phyloP scores from a whole-genome alignment of 805 yeast species.

The Pichia kluyveri region DNA sequence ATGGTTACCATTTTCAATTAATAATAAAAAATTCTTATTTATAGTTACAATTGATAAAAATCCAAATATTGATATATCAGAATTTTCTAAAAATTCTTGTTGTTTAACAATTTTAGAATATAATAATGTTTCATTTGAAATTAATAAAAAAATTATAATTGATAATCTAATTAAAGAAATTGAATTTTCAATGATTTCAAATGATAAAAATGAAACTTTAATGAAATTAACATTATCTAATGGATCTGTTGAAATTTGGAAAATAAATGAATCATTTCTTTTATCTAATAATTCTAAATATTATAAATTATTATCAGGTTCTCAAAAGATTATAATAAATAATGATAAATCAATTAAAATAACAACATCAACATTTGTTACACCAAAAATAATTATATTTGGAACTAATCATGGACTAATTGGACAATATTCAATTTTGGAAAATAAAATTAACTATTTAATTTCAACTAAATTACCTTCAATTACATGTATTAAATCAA shows the following conservation, averaged over 20 bases:
- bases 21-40: conserved; percentile 18
- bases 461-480: conserved; percentile 16
- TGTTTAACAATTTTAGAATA: conserved; percentile 18
- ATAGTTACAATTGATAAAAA: conserved; percentile 16
- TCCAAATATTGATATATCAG: conserved; percentile 8
- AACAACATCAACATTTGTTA: conserved; percentile 22
- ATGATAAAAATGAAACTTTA: conserved; percentile 8
- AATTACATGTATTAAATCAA: conserved; percentile 12
- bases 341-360: conserved; percentile 6
- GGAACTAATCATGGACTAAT: conserved; percentile 23
- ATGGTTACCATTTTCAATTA: conserved; percentile 18
- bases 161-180: conserved; percentile 19
- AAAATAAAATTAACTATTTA: conserved; percentile 16
- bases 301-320: conserved; percentile 3
- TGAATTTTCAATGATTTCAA: conserved; percentile 18
- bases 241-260: conserved; percentile 19
- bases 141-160: conserved; percentile 13
- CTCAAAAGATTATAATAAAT: conserved; percentile 12
- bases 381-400: conserved; percentile 15
- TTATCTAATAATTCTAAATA: background rate
- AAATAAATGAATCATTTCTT: conserved; percentile 13
- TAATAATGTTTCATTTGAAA: conserved; percentile 1
- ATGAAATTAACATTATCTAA: conserved; percentile 22
- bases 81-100: conserved; percentile 14
- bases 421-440: conserved; percentile 17